phyloP scores from a whole-genome alignment of 2,329 filamentous ascomycete genomes.

The Triangularia setosa region DNA sequence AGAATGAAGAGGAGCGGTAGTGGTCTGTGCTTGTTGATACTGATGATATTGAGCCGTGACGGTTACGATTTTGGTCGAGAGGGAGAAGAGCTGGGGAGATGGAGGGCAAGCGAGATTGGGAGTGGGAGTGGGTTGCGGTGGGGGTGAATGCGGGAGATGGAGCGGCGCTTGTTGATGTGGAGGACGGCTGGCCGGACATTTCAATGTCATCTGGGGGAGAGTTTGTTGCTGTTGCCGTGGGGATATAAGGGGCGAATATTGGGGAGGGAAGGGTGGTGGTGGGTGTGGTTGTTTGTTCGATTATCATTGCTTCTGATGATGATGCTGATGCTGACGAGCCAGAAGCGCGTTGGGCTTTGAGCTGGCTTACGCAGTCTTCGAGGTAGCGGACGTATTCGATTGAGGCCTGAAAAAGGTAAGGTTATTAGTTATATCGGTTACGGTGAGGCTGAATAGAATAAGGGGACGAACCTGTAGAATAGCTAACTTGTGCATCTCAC shows the following conservation, averaged over 20 bases:
- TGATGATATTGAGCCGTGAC: conserved; percentile 53
- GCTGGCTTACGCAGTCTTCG: conserved; percentile 77
- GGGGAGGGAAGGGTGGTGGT: conserved; percentile 27
- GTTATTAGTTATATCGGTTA: not conserved
- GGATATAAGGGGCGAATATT: conserved; percentile 27
- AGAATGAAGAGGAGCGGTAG: conserved; percentile 24
- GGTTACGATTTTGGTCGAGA: conserved; percentile 39
- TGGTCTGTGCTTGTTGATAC: conserved; percentile 42
- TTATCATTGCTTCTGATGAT: conserved; percentile 14
- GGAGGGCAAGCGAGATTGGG: conserved; percentile 42
- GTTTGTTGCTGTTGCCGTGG: conserved; percentile 23
- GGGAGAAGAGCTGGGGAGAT: conserved; percentile 50
- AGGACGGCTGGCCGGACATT: conserved; percentile 47
- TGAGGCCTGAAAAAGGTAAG: conserved; percentile 60
- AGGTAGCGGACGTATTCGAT: conserved; percentile 96
- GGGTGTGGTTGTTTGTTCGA: not conserved
- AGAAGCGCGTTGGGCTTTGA: conserved; percentile 57
- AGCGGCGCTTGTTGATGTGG: conserved; percentile 35
- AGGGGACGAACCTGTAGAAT: conserved; percentile 72
- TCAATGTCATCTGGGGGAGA: conserved; percentile 51
- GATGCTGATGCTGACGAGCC: conserved; percentile 24
- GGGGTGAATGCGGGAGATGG: conserved; percentile 45
- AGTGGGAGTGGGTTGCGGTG: conserved; percentile 20
- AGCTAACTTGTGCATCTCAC: conserved; percentile 96
- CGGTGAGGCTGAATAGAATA: not conserved